Evolutionary conservation across 1,139 yeast genomes (phyloP), one percentile per base, ranked within the genome.

Genomic region (Suhomyces kunorum): DNA sequence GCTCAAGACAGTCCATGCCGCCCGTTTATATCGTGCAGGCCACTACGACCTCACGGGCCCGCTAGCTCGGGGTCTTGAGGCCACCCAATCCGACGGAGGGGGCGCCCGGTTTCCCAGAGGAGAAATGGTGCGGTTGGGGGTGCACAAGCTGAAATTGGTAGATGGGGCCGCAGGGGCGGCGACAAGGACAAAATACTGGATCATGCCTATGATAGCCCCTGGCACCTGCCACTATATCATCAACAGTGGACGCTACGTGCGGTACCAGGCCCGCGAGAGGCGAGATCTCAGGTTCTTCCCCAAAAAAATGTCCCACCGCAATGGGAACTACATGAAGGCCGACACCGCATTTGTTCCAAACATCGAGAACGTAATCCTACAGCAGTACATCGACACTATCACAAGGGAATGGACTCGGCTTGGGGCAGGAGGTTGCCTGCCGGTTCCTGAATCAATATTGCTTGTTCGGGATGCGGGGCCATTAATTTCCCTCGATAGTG

Each of bases 41-140:
- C 29, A 33, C 20, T 40, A 40, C 23, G 6, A 30, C 17, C 28
- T 40, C 14, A 28, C 36, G 14, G 61, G 64, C 34, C 65, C 68
- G n/a, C 59, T 55, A 44, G 66, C 57, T 2, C 38, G 41, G 6
- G 49, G 50, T 11, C 48, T 63, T 11, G 13, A 42, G 9, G 50
- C 38, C 17, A 55, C 61, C 12, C 56, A 49, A 34, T 50, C 58
- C 24, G 56, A 56, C 40, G 58, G 63, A 3, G 37, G 48, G 3
- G 38, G 46, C 23, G 33, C 36, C 3, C 45, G 58, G 17, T 54
- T 54, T 37, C 64, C 67, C 1, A 45, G 35, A 16, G 66, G 66
- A 8, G 53, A 48, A 40, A 50, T 59, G 53, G 45, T 62, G 16
- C 53, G 54, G 30, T 38, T 63, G 24, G 51, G 55, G 3, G 54